A percentile compares a stretch with the other conserved stretches of the same genome.
Evolutionary conservation across 1,284 basidiomycete genomes (phyloP).

Genomic region (Fomitiporia mediterranea): DNA sequence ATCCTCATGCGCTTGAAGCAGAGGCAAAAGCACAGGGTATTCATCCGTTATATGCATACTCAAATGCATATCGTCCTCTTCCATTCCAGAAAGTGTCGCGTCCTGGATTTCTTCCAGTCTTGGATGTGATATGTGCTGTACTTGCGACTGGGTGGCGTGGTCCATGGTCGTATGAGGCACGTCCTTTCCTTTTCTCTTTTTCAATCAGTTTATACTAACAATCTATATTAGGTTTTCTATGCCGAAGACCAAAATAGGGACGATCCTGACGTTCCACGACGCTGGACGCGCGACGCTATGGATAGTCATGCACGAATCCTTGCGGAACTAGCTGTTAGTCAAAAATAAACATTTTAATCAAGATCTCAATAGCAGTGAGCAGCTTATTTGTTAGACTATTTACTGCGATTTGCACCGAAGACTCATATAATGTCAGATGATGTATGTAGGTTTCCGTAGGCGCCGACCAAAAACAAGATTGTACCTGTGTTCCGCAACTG

Average conservation of each 20-base stretch:
- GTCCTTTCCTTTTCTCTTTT: background rate
- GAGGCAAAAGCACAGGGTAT: constrained; percentile 28
- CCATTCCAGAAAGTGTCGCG: constrained; percentile 24
- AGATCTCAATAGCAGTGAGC: too few species aligned
- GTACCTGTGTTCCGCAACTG: too few species aligned
- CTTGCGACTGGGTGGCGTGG: constrained; percentile 30
- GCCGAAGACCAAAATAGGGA: constrained; percentile 27
- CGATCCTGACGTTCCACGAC: constrained; percentile 25
- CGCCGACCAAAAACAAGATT: too few species aligned
- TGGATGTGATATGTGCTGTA: constrained; percentile 29
- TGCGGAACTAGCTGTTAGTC: constrained; percentile 2
- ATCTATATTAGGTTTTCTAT: constrained; percentile 28
- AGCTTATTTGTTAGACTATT: too few species aligned
- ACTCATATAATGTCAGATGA: too few species aligned
- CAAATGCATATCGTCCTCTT: constrained; percentile 29
- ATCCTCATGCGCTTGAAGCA: constrained; percentile 21
- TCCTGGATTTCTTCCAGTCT: constrained; percentile 29
- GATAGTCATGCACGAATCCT: constrained; percentile 20
- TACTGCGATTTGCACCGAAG: too few species aligned
- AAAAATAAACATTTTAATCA: too few species aligned
- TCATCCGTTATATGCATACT: constrained; percentile 29
- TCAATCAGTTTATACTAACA: background rate
- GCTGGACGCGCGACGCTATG: constrained; percentile 27
- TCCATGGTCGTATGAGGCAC: constrained; percentile 31
- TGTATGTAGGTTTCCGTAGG: too few species aligned